Evolutionary conservation across 768 basidiomycete genomes (phyloP).

Genomic region (Lentinula edodes): DNA sequence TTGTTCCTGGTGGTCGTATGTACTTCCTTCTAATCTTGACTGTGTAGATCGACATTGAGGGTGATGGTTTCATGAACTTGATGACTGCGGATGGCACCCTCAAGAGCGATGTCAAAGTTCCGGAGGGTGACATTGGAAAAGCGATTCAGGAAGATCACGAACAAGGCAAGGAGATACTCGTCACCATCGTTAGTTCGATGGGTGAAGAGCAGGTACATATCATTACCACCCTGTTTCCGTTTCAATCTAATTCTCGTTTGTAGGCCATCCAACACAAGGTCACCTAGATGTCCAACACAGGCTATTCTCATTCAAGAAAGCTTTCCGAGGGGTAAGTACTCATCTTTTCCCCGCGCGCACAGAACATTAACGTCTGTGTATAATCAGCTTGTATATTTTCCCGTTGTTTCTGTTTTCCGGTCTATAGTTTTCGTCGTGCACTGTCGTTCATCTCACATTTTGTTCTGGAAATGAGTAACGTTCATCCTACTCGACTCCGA

Average conservation of each 20-base stretch:
- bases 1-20: neutral
- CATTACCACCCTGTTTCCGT: neutral
- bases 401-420: neutral
- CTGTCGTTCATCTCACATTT: neutral
- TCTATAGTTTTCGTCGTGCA: constrained; percentile 5
- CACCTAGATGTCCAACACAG: neutral
- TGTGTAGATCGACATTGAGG: constrained; percentile 78
- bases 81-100: constrained; percentile 73
- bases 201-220: constrained; percentile 72
- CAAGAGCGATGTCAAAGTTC: constrained; percentile 95
- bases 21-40: constrained; percentile 8
- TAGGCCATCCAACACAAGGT: constrained; percentile 47
- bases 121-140: constrained; percentile 77
- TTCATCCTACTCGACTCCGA: neutral
- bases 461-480: neutral
- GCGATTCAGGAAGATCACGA: constrained; percentile 71
- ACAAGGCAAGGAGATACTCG: constrained; percentile 78
- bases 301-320: constrained; percentile 71
- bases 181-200: constrained; percentile 89
- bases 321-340: constrained; percentile 48
- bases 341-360: neutral
- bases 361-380: neutral
- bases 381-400: neutral
- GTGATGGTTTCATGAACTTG: constrained; percentile 86
- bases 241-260: constrained; percentile 5